Base-by-base conservation (phyloP, 495 filamentous ascomycete species). In the Daldinia concentrica region DNA sequence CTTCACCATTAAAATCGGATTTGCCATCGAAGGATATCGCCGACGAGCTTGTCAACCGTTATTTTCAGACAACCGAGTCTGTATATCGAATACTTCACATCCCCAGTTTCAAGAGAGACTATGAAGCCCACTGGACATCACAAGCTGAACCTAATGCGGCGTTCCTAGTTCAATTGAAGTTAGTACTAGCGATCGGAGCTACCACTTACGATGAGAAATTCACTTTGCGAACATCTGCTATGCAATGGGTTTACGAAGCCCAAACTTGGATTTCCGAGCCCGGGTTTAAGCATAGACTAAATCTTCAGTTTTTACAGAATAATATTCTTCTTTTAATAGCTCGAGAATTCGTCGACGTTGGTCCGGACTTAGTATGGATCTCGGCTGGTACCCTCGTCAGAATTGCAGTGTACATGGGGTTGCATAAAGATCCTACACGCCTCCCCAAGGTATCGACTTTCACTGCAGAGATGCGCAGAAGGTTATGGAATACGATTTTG, bases 401-500 rank as follows among this genome's bases (percentile, higher is more conserved):
- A 62, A 83, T 84, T 24, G 89, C 88, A 36, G 81, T 91, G 55
- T 80, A 81, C 51, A 88, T 90, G 79, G 90, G 89, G 1, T 79
- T 91, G 11, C 88, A 92, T 66, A 79, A 84, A 4, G 88, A 90
- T 48, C 88, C 89, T 0, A 76, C 80, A 32, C 66, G 69, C 29
- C 72, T 86, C 1, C 77, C 81, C 4, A 77, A 74, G 26, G 80
- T 81, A 68, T 75, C 83, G 1, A 62, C 67, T 0, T 86, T 90
- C 30, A 80, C 82, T 14, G 83, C 86, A 52, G 90, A 93, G 77
- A 86, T 91, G 82, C 84, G 90, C n/a, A 79, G 90, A 50, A 82
- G 90, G 22, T 80, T 93, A 12, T 92, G 90, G 90, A 86, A 84
- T n/a, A 88, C 88, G 1, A 86, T 89, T 22, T 67, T 90, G 3